These are phyloP conservation scores for Xerocomus amazonicus DNA, from an alignment of 1,284 basidiomycete genomes.

Conservation along the genomic window DNA sequence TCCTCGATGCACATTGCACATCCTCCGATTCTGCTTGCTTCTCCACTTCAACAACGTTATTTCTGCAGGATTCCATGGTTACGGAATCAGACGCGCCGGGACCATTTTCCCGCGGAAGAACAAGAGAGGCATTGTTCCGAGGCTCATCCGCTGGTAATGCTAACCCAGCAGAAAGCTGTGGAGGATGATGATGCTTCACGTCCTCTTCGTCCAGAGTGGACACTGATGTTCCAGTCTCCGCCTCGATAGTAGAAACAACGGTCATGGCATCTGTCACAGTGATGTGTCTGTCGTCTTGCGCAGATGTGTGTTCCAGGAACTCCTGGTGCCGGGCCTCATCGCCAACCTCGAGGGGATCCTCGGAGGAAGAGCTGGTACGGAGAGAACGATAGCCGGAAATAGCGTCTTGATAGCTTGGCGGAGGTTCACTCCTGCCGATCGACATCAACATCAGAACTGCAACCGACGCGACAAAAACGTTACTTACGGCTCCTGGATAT, in stretches of 20 bases:
- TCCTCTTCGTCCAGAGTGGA: not conserved
- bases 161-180: not conserved
- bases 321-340: not conserved
- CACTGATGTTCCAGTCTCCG: not conserved
- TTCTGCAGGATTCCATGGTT: not conserved
- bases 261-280: not conserved
- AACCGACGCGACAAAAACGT: not conserved
- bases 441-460: not conserved
- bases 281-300: not conserved
- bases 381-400: not conserved
- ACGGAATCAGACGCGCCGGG: not conserved
- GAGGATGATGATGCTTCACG: not conserved
- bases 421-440: conserved; percentile 4
- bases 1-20: too few species aligned
- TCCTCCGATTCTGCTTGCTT: not conserved
- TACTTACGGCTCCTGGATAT: conserved; percentile 4
- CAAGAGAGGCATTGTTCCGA: not conserved
- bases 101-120: not conserved
- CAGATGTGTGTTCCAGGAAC: not conserved
- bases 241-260: not conserved
- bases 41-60: not conserved
- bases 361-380: not conserved
- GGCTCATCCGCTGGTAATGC: not conserved
- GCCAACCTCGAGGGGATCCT: not conserved
- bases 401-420: conserved; percentile 18